A percentile compares a stretch with the other conserved stretches of the same genome.
These are phyloP conservation scores for Arxiozyma telluris DNA, from an alignment of 1,139 yeast species.

Conservation along the genomic window DNA sequence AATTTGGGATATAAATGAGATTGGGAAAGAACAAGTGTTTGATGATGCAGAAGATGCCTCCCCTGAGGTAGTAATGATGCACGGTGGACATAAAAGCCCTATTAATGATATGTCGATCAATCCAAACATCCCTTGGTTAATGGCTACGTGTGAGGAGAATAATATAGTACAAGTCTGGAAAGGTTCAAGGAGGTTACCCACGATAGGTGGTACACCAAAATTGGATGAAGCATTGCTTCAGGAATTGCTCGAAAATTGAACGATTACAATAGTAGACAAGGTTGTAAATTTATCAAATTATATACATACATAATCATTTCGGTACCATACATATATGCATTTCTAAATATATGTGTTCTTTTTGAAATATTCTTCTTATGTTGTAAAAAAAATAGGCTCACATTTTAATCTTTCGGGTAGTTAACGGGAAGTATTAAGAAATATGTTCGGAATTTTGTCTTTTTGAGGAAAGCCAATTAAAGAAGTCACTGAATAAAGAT, in stretches of 20 bases:
- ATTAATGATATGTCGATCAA: slow-evolving; percentile 68
- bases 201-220: slow-evolving; percentile 19
- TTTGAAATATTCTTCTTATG: neutral
- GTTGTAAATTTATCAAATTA: neutral
- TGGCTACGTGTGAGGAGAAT: slow-evolving; percentile 68
- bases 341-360: too few species aligned
- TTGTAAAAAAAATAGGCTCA: neutral
- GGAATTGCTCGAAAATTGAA: neutral
- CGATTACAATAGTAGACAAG: neutral
- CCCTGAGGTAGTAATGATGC: slow-evolving; percentile 77
- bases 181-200: slow-evolving; percentile 43
- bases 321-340: neutral
- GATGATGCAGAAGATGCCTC: slow-evolving; percentile 78
- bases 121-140: slow-evolving; percentile 57
- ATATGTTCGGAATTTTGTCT: slow-evolving; percentile 6
- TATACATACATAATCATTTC: neutral
- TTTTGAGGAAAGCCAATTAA: slow-evolving; percentile 64
- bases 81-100: slow-evolving; percentile 75
- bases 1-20: slow-evolving; percentile 62
- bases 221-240: neutral
- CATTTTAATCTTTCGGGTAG: too few species aligned
- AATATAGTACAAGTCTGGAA: slow-evolving; percentile 75
- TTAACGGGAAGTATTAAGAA: neutral
- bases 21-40: slow-evolving; percentile 72
- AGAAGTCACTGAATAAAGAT: slow-evolving; percentile 63